phyloP scores from a whole-genome alignment of 768 basidiomycete genomes.

The Tricholoma bakamatsutake region DNA sequence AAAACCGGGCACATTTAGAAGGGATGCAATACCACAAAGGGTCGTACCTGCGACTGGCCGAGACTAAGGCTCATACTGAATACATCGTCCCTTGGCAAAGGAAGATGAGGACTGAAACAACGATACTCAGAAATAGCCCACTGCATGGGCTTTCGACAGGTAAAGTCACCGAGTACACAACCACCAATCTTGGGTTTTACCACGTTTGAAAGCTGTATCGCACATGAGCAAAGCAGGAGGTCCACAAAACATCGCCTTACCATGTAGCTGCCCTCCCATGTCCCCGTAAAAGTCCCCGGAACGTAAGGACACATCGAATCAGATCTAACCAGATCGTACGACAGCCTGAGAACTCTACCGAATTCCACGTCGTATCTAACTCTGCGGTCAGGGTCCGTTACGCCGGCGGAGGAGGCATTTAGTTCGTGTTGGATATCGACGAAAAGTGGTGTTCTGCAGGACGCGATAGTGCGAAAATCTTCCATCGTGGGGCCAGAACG shows the following conservation, averaged over 20 bases:
- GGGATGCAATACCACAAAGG: not conserved
- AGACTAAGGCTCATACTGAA: not conserved
- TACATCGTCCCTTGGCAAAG: slow-evolving; percentile 19
- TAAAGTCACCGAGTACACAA: slow-evolving; percentile 21
- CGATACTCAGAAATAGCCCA: slow-evolving; percentile 41
- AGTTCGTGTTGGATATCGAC: slow-evolving; percentile 30
- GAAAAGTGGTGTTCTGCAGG: slow-evolving; percentile 42
- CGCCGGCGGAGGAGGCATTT: slow-evolving; percentile 1
- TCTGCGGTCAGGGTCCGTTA: slow-evolving; percentile 22
- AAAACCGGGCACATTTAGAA: not conserved
- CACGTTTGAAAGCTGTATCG: slow-evolving; percentile 8
- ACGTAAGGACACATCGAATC: slow-evolving; percentile 25
- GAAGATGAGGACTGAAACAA: slow-evolving; percentile 33
- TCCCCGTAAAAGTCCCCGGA: slow-evolving; percentile 44
- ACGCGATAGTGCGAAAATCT: slow-evolving; percentile 40
- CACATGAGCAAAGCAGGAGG: slow-evolving; percentile 1
- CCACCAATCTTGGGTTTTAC: slow-evolving; percentile 6
- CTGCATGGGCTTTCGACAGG: slow-evolving; percentile 44
- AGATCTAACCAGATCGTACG: slow-evolving; percentile 14
- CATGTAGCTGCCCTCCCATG: slow-evolving; percentile 60
- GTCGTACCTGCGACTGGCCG: slow-evolving; percentile 4
- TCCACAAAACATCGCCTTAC: slow-evolving; percentile 26
- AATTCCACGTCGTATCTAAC: slow-evolving; percentile 26
- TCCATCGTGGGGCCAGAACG: slow-evolving; percentile 48
- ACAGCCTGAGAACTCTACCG: slow-evolving; percentile 6